A percentile compares a stretch with the other conserved stretches of the same genome.
Conservation (phyloP, 352 stramenopile genomes). For the Pythium guiyangense region DNA sequence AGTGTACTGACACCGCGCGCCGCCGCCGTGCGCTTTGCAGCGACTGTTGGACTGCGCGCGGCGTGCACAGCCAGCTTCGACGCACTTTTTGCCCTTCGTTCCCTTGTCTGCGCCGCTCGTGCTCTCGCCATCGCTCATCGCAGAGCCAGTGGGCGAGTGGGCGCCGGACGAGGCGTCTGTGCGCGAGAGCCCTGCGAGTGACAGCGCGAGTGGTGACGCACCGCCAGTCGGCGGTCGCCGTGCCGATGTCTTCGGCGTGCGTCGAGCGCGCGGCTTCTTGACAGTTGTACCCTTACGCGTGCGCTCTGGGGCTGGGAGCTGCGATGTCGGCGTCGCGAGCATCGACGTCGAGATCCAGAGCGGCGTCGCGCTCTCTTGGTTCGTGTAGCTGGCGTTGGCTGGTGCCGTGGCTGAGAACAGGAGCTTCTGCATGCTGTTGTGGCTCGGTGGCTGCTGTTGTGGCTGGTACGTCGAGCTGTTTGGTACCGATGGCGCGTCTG, state of each 20-base stretch:
- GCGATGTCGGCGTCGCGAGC: slow-evolving; percentile 12
- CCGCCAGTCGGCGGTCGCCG: background rate
- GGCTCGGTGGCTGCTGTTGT: background rate
- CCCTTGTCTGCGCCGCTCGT: slow-evolving; percentile 9
- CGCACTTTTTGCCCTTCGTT: slow-evolving; percentile 75
- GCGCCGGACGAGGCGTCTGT: background rate
- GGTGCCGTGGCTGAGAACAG: slow-evolving; percentile 1
- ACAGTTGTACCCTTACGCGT: slow-evolving; percentile 10
- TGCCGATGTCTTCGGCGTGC: slow-evolving; percentile 3
- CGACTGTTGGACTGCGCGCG: slow-evolving; percentile 80
- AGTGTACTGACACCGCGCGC: slow-evolving; percentile 62
- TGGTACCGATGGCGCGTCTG: no score
- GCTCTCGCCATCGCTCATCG: background rate
- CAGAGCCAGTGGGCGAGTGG: background rate
- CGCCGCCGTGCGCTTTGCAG: slow-evolving; percentile 76
- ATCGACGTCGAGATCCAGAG: slow-evolving; percentile 18
- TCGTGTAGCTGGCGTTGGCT: background rate
- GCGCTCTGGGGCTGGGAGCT: slow-evolving; percentile 5
- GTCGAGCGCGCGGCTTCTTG: slow-evolving; percentile 6
- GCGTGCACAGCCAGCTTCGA: slow-evolving; percentile 47
- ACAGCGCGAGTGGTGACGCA: slow-evolving; percentile 5
- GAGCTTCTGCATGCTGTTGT: slow-evolving; percentile 8
- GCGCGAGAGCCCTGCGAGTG: slow-evolving; percentile 3
- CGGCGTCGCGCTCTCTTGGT: background rate
- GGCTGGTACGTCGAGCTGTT: background rate